These are phyloP conservation scores for Trichoderma guizhouense DNA, from an alignment of 2,329 filamentous ascomycete genomes.

Conservation along the genomic window DNA sequence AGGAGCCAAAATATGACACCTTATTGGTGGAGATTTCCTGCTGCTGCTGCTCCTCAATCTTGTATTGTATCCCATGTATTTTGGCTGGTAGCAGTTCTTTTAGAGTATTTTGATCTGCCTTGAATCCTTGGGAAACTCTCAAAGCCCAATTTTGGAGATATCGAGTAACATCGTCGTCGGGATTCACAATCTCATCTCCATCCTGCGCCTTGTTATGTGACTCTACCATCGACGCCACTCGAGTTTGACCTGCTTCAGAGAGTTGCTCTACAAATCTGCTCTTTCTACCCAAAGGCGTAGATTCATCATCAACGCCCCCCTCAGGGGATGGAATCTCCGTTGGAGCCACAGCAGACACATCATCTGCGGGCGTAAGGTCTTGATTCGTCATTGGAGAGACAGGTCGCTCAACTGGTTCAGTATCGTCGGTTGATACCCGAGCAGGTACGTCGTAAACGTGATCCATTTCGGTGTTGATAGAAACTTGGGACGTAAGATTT, in stretches of 20 bases:
- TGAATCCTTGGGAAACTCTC: background rate
- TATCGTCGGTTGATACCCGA: background rate
- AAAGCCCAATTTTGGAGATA: constrained; percentile 1
- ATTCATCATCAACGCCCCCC: background rate
- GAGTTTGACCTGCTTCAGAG: background rate
- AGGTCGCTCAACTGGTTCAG: background rate
- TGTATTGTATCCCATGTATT: background rate
- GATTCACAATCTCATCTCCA: background rate
- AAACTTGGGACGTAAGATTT: background rate
- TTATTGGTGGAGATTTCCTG: background rate
- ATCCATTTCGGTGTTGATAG: background rate
- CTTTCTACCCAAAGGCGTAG: background rate
- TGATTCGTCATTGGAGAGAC: background rate
- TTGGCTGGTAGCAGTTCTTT: background rate
- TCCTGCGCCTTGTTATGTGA: background rate
- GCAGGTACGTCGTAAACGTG: background rate
- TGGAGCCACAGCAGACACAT: background rate
- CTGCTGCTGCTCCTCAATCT: background rate
- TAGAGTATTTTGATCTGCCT: background rate
- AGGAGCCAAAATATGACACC: background rate
- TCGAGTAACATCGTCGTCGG: background rate
- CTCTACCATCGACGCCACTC: background rate
- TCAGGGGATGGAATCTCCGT: background rate
- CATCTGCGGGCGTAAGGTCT: background rate
- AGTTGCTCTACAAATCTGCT: constrained; percentile 13